Percentiles rank a stretch among this genome's conserved stretches.
Evolutionary conservation across 805 yeast genomes (phyloP).

Genomic region (Candida broadrunensis): DNA sequence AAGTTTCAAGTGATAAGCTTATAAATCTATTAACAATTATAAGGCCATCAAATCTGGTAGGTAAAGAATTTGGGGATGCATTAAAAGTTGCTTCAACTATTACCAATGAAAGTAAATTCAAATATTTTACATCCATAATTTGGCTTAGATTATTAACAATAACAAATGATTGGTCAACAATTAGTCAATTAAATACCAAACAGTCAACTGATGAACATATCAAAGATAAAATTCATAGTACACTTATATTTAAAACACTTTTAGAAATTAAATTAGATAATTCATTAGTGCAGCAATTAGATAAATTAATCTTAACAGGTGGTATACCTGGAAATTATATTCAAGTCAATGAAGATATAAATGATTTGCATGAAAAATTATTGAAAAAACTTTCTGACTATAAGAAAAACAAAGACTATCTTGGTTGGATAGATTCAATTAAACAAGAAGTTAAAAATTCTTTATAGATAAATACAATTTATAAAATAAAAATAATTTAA

Average conservation of each 20-base stretch:
- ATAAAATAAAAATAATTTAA: neutral
- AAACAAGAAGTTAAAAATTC: conserved; percentile 14
- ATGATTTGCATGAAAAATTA: conserved; percentile 3
- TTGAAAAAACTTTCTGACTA: conserved; percentile 1
- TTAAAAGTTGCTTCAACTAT: conserved; percentile 48
- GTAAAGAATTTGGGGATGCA: conserved; percentile 38
- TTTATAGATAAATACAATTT: conserved; percentile 4
- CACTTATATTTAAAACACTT: conserved; percentile 45
- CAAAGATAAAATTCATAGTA: conserved; percentile 36
- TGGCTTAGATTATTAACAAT: conserved; percentile 59
- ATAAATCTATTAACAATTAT: conserved; percentile 51
- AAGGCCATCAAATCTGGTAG: conserved; percentile 20
- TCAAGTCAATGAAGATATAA: conserved; percentile 6
- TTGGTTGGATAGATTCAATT: conserved; percentile 18
- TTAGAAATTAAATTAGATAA: conserved; percentile 11
- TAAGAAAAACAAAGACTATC: conserved; percentile 2
- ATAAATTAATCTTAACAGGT: conserved; percentile 9
- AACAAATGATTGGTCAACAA: conserved; percentile 49
- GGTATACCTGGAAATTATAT: conserved; percentile 7
- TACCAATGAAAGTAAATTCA: conserved; percentile 20
- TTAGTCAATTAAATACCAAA: conserved; percentile 32
- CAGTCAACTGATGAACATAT: conserved; percentile 43
- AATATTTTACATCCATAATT: conserved; percentile 24
- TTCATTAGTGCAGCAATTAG: conserved; percentile 8
- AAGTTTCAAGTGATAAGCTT: conserved; percentile 43